phyloP scores from a whole-genome alignment of 2,329 filamentous ascomycete species.

The Xylaria hypoxylon region DNA sequence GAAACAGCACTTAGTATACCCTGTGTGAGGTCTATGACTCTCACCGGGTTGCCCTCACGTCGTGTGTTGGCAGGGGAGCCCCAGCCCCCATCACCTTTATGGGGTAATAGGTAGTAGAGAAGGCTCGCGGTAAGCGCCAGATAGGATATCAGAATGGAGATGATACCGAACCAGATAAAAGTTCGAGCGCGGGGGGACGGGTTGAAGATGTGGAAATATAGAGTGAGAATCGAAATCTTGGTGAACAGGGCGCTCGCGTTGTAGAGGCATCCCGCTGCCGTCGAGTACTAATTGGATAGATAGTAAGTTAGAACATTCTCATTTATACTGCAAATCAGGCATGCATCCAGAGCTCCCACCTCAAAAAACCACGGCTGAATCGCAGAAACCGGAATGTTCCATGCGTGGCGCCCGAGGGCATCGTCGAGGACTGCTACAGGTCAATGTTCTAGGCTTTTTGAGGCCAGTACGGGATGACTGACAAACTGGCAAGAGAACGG shows the following conservation, averaged over 20 bases:
- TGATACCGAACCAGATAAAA: slow-evolving; percentile 13
- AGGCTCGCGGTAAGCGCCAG: not conserved
- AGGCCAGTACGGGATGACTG: not conserved
- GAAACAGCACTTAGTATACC: slow-evolving; percentile 2
- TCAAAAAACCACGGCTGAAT: slow-evolving; percentile 1
- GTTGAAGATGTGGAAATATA: slow-evolving; percentile 13
- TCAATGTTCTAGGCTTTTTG: not conserved
- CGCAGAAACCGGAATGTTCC: slow-evolving; percentile 6
- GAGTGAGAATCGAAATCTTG: slow-evolving; percentile 10
- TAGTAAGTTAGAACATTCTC: not conserved
- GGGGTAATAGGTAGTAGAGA: slow-evolving; percentile 7
- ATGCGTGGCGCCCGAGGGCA: slow-evolving; percentile 6
- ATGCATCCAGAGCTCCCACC: slow-evolving; percentile 4
- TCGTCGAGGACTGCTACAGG: slow-evolving; percentile 9
- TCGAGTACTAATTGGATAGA: not conserved
- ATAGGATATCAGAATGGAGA: not conserved
- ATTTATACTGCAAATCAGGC: not conserved
- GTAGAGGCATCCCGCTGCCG: slow-evolving; percentile 5
- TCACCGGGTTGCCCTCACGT: not conserved
- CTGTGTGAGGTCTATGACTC: not conserved
- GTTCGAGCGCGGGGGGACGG: not conserved
- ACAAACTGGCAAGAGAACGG: not conserved
- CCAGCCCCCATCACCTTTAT: slow-evolving; percentile 9
- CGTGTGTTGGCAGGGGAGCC: not conserved
- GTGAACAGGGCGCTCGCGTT: not conserved